phyloP scores from a whole-genome alignment of 2,329 filamentous ascomycete species.

The Talaromyces sp. region DNA sequence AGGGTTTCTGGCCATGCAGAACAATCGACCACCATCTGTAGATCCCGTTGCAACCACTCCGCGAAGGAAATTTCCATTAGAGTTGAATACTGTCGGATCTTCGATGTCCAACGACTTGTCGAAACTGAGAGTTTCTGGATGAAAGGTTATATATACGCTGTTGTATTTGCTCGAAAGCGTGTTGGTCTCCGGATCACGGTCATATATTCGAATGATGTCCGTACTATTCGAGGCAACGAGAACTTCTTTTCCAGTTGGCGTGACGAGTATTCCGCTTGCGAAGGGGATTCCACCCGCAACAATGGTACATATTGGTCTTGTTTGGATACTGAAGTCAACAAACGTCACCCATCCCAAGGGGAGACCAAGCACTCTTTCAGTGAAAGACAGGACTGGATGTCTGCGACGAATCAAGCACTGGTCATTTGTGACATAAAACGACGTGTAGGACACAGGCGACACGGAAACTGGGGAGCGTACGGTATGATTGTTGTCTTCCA shows the following conservation, averaged over 20 bases:
- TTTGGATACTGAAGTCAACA: constrained; percentile 13
- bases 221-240: constrained; percentile 16
- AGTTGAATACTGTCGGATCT: constrained; percentile 17
- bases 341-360: constrained; percentile 18
- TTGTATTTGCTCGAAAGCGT: constrained; percentile 13
- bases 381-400: constrained; percentile 15
- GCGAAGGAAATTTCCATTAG: constrained; percentile 16
- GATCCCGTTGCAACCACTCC: constrained; percentile 16
- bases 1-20: constrained; percentile 16
- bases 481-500: constrained; percentile 15
- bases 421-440: constrained; percentile 20
- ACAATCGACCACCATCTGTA: constrained; percentile 14
- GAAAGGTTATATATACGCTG: constrained; percentile 15
- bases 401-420: constrained; percentile 15
- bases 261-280: constrained; percentile 18
- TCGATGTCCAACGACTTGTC: constrained; percentile 15
- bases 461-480: constrained; percentile 18
- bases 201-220: constrained; percentile 15
- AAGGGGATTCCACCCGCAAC: constrained; percentile 16
- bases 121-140: constrained; percentile 18
- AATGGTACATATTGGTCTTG: constrained; percentile 12
- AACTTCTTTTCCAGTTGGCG: constrained; percentile 17
- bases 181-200: constrained; percentile 16
- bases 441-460: constrained; percentile 16
- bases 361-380: constrained; percentile 12